Percentiles rank a stretch among this genome's conserved stretches.
These are phyloP conservation scores for Pseudogymnoascus pannorum DNA, from an alignment of 2,329 filamentous ascomycete genomes.

Conservation along the genomic window DNA sequence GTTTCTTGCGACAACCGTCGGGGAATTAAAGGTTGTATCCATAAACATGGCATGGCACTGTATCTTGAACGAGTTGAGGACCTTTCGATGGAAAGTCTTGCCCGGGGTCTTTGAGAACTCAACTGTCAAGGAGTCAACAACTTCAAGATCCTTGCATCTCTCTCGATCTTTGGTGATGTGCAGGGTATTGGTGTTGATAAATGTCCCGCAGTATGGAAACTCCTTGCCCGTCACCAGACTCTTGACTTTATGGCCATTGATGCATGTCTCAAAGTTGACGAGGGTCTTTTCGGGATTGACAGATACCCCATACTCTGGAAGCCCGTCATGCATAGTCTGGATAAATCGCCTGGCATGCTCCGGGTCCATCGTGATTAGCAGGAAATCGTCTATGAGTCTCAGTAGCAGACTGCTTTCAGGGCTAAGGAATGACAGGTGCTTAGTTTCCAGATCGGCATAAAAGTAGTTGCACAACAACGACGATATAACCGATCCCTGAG, in stretches of 20 bases:
- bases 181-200: slow-evolving; percentile 68
- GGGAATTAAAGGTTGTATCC: slow-evolving; percentile 70
- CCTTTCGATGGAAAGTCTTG: slow-evolving; percentile 71
- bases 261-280: slow-evolving; percentile 66
- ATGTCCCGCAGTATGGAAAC: slow-evolving; percentile 88
- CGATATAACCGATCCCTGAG: slow-evolving; percentile 85
- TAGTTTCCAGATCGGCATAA: slow-evolving; percentile 76
- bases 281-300: slow-evolving; percentile 75
- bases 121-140: slow-evolving; percentile 70
- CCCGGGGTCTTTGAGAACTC: slow-evolving; percentile 68
- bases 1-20: slow-evolving; percentile 62
- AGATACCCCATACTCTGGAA: slow-evolving; percentile 71
- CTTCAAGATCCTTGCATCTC: slow-evolving; percentile 40
- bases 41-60: slow-evolving; percentile 80
- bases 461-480: slow-evolving; percentile 90
- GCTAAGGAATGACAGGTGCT: slow-evolving; percentile 60
- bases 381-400: slow-evolving; percentile 85
- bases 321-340: slow-evolving; percentile 68
- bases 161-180: slow-evolving; percentile 65
- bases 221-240: slow-evolving; percentile 34
- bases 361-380: slow-evolving; percentile 70
- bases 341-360: slow-evolving; percentile 66
- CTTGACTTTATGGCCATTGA: slow-evolving; percentile 47
- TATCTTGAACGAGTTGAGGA: slow-evolving; percentile 71
- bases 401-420: slow-evolving; percentile 58